These are phyloP conservation scores for Hylodesmum podocarpum DNA, from an alignment of 306 rosid species.

Conservation along the genomic window DNA sequence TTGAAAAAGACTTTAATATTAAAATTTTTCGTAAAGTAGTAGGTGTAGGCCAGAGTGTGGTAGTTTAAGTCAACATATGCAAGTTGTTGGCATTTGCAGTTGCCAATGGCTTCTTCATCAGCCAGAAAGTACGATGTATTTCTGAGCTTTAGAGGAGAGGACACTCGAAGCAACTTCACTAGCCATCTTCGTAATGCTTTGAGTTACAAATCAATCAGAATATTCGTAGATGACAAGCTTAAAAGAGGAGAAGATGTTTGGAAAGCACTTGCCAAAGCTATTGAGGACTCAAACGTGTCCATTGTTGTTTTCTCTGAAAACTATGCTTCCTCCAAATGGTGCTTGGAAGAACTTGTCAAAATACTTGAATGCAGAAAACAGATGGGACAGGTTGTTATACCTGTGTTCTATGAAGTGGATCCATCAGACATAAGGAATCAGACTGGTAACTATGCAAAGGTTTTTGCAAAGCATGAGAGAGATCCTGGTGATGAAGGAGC, in stretches of 20 bases:
- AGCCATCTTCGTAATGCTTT: constrained; percentile 3
- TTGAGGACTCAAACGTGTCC: background rate
- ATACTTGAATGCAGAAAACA: constrained; percentile 13
- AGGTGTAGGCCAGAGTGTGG: too few relatives aligned
- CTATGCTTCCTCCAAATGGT: constrained; percentile 24
- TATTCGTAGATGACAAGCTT: constrained; percentile 17
- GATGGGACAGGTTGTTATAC: constrained; percentile 17
- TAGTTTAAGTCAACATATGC: too few relatives aligned
- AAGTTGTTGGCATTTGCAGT: background rate
- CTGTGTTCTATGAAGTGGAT: constrained; percentile 10
- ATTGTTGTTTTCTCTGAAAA: constrained; percentile 14
- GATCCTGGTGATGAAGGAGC: background rate
- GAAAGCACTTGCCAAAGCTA: constrained; percentile 19
- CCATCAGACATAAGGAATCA: constrained; percentile 9
- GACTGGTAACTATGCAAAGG: background rate
- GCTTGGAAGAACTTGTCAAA: constrained; percentile 23
- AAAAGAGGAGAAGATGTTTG: constrained; percentile 13
- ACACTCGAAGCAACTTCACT: constrained; percentile 5
- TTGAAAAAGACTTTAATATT: too few relatives aligned
- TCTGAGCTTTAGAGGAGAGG: constrained; percentile 38
- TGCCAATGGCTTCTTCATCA: background rate
- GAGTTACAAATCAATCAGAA: background rate
- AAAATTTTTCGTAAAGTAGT: too few relatives aligned
- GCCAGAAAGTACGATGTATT: constrained; percentile 19
- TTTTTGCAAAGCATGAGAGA: background rate